Evolutionary conservation across 768 basidiomycete species (phyloP).

Genomic region (Rhizopogon vinicolor): DNA sequence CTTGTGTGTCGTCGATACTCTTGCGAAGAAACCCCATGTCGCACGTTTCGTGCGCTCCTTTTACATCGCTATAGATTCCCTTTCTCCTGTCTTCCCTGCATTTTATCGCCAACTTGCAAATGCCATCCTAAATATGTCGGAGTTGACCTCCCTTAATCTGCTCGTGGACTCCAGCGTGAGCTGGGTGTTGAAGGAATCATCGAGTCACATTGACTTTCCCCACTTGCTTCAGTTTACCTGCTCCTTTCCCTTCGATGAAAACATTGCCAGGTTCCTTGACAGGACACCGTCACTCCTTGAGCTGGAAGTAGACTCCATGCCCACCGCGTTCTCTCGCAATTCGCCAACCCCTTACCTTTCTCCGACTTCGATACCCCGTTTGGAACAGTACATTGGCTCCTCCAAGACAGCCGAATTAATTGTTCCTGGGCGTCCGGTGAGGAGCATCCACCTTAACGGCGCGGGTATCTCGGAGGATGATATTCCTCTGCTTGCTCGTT

Average conservation of each 20-base stretch:
- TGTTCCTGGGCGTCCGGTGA: slow-evolving; percentile 63
- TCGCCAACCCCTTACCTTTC: slow-evolving; percentile 21
- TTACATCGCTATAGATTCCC: slow-evolving; percentile 45
- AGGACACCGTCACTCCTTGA: slow-evolving; percentile 50
- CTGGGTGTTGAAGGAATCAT: slow-evolving; percentile 45
- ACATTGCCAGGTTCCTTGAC: slow-evolving; percentile 56
- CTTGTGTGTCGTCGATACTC: slow-evolving; percentile 46
- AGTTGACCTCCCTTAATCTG: slow-evolving; percentile 49
- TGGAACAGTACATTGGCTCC: slow-evolving; percentile 62
- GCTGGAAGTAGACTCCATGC: slow-evolving; percentile 47
- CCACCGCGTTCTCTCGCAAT: slow-evolving; percentile 19
- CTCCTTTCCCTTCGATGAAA: slow-evolving; percentile 56
- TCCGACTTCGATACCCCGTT: slow-evolving; percentile 32
- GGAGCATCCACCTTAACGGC: slow-evolving; percentile 57
- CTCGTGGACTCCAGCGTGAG: slow-evolving; percentile 42
- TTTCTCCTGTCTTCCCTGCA: slow-evolving; percentile 33
- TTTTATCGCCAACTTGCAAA: slow-evolving; percentile 46
- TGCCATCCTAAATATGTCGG: slow-evolving; percentile 59
- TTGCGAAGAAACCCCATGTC: slow-evolving; percentile 52
- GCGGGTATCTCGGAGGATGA: slow-evolving; percentile 56
- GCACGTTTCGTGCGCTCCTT: slow-evolving; percentile 62
- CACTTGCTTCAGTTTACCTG: slow-evolving; percentile 52
- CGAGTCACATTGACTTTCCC: slow-evolving; percentile 30
- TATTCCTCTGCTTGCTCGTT: slow-evolving; percentile 43
- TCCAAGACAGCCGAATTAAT: slow-evolving; percentile 48